These are phyloP conservation scores for Russula ochroleuca DNA, from an alignment of 768 basidiomycete species.

Conservation along the genomic window DNA sequence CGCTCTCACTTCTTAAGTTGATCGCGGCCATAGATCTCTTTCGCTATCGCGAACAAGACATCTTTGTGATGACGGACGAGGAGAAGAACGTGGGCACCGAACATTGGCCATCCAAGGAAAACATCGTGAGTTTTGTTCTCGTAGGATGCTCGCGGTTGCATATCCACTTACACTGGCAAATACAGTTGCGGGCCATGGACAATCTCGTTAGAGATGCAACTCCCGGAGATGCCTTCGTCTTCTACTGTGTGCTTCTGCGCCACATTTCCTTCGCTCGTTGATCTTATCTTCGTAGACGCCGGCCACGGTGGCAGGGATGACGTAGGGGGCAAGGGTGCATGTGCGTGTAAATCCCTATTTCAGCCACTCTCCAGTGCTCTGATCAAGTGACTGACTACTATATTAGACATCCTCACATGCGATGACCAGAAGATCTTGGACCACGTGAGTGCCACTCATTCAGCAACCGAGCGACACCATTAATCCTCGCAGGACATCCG, in stretches of 20 bases:
- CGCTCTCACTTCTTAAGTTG: neutral
- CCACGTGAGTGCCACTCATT: constrained; percentile 13
- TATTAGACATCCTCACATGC: constrained; percentile 13
- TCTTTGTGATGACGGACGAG: constrained; percentile 25
- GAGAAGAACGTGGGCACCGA: neutral
- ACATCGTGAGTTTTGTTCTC: constrained; percentile 19
- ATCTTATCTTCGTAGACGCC: neutral
- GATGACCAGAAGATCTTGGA: constrained; percentile 23
- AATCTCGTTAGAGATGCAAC: constrained; percentile 20
- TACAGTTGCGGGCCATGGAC: constrained; percentile 21
- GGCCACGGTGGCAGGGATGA: constrained; percentile 16
- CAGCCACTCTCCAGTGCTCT: neutral
- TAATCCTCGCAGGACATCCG: constrained; percentile 18
- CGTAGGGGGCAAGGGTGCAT: neutral
- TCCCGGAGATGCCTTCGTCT: constrained; percentile 24
- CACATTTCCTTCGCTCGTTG: neutral
- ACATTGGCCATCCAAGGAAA: constrained; percentile 20
- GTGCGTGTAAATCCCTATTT: neutral
- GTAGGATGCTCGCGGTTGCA: neutral
- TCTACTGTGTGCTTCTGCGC: constrained; percentile 22
- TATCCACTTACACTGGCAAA: neutral
- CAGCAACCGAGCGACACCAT: neutral
- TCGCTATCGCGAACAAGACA: constrained; percentile 10
- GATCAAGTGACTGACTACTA: neutral
- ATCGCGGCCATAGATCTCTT: constrained; percentile 2